phyloP scores from a whole-genome alignment of 345 rosid genomes.

The Raphanus raphanistrum region DNA sequence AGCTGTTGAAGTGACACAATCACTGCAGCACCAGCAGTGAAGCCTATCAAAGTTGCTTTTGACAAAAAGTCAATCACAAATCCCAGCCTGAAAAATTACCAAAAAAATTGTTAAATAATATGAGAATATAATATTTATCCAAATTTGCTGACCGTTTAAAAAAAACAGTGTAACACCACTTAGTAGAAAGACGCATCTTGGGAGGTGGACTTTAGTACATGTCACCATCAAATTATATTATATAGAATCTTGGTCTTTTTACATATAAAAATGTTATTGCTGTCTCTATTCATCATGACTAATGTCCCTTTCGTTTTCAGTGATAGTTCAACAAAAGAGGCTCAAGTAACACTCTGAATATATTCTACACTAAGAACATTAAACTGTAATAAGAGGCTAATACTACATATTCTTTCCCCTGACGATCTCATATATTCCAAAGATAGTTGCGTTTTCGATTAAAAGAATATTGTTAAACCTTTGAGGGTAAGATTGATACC shows the following conservation, averaged over 20 bases:
- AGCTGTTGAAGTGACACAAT: slow-evolving; percentile 93
- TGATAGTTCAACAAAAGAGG: slow-evolving; percentile 29
- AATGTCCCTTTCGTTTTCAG: slow-evolving; percentile 10
- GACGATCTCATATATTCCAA: slow-evolving; percentile 3
- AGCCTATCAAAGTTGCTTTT: slow-evolving; percentile 90
- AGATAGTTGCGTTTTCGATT: background rate
- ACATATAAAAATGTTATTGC: background rate
- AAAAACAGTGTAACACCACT: slow-evolving; percentile 38
- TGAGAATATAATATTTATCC: background rate
- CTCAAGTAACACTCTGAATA: slow-evolving; percentile 33
- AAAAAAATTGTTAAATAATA: background rate
- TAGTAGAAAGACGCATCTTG: slow-evolving; percentile 38
- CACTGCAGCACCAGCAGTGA: slow-evolving; percentile 98
- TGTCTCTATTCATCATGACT: slow-evolving; percentile 24
- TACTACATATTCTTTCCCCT: slow-evolving; percentile 21
- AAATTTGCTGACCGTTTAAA: slow-evolving; percentile 14
- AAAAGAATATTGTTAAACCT: background rate
- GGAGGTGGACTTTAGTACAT: slow-evolving; percentile 37
- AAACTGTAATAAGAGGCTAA: slow-evolving; percentile 7
- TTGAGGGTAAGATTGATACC: slow-evolving; percentile 45
- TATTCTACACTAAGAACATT: slow-evolving; percentile 33
- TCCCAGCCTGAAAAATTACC: slow-evolving; percentile 64
- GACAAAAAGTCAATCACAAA: slow-evolving; percentile 95
- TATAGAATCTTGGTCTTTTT: slow-evolving; percentile 36
- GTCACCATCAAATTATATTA: slow-evolving; percentile 40